Base-by-base conservation (phyloP, 805 yeast species). In the Naumovozyma baii region DNA sequence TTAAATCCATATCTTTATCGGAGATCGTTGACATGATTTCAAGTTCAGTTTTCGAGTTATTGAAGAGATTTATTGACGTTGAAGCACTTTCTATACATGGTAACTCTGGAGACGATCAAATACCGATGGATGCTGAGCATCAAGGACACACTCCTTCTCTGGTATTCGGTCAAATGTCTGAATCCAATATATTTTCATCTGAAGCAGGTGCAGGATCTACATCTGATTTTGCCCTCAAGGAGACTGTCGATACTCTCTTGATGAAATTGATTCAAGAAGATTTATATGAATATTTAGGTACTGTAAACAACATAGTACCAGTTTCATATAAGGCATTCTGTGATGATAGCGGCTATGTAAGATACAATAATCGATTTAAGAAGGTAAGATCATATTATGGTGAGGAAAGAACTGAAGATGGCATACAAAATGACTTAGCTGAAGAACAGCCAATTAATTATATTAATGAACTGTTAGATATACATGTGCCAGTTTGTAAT, bases 401-500 rank as follows among this genome's bases (percentile, higher is more conserved):
- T 15, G n/a, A 28, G 4, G 14, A n/a, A 25, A 19, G 22, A 13
- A 17, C 5, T 3, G 16, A 18, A n/a, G 18, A 19, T 12, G 18
- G 30, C 12, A 31, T 39, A 7, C 18, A 14, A 4, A 18, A 17
- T 3, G 32, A 35, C 10, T 14, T 16, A 10, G 41, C 38, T 13
- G 25, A 37, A n/a, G 34, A 28, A 10, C 35, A 26, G n/a, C 15
- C 29, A 26, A 28, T 49, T 19, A 43, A 42, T 33, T 40, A 18
- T 29, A 36, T 48, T 2, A 52, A 48, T 12, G 46, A 49, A 39
- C 33, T 49, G 17, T 29, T 46, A 14, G 45, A 47, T 34, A 42
- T 49, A 15, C 50, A 49, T 36, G 29, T 49, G 16, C 54, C 54
- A 3, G 51, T 49, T 7, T 46, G 50, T 38, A 44, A 44, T 22